These are phyloP conservation scores for Isochrysis galbana DNA, from an alignment of 78 protist species.

Conservation along the genomic window DNA sequence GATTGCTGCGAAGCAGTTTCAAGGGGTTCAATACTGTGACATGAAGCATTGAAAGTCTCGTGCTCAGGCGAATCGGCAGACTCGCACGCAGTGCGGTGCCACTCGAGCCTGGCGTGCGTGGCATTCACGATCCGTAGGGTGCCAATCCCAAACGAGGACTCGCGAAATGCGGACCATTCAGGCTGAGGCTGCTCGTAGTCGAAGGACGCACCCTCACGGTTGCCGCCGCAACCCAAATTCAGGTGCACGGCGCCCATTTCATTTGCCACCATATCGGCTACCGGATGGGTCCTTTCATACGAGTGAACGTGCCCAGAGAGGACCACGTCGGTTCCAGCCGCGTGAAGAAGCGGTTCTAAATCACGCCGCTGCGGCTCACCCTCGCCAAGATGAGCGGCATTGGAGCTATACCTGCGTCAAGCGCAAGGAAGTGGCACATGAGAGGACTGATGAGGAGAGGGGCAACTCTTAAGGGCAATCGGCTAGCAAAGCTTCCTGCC, in stretches of 20 bases:
- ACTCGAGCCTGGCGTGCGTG: not conserved
- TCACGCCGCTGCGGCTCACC: not conserved
- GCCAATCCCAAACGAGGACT: slow-evolving; percentile 8
- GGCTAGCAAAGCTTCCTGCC: too few relatives aligned
- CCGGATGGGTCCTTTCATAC: slow-evolving; percentile 35
- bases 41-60: too few relatives aligned
- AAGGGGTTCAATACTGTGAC: too few relatives aligned
- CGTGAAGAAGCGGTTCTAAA: slow-evolving; percentile 12
- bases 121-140: not conserved
- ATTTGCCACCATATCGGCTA: not conserved
- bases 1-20: too few relatives aligned
- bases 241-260: slow-evolving; percentile 10
- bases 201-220: not conserved
- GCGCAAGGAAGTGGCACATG: too few relatives aligned
- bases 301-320: slow-evolving; percentile 53
- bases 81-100: not conserved
- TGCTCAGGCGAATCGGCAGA: not conserved
- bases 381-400: not conserved
- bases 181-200: not conserved
- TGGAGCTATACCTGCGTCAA: not conserved
- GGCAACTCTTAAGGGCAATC: too few relatives aligned
- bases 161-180: not conserved
- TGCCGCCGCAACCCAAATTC: slow-evolving; percentile 35
- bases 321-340: slow-evolving; percentile 23
- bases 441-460: too few relatives aligned